Evolutionary conservation across 306 rosid genomes (phyloP).

Genomic region (Medicago arabica): DNA sequence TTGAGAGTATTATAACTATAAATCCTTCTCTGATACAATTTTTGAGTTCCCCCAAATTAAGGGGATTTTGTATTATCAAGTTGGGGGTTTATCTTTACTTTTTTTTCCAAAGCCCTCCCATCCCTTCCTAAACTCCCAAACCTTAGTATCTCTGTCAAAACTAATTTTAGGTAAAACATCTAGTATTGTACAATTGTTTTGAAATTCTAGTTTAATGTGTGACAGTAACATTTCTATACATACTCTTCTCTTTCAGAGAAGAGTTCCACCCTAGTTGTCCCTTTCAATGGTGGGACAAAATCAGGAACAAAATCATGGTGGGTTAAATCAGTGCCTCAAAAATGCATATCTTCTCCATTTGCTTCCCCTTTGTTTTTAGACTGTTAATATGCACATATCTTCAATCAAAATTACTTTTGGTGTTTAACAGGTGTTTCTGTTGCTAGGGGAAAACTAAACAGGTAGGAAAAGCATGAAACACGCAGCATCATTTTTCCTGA

Average conservation of each 20-base stretch:
- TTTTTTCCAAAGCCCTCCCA: too few species aligned
- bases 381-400: not conserved
- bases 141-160: not conserved
- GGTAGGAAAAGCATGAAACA: conserved; percentile 23
- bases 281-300: conserved; percentile 19
- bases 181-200: conserved; percentile 19
- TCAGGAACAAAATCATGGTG: not conserved
- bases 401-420: conserved; percentile 19
- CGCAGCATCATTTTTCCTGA: conserved; percentile 21
- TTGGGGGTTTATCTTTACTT: too few species aligned
- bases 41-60: too few species aligned
- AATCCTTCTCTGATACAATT: too few species aligned
- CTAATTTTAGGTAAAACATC: conserved; percentile 6
- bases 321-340: conserved; percentile 8
- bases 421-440: conserved; percentile 2
- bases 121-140: too few species aligned
- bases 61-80: too few species aligned
- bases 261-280: conserved; percentile 6
- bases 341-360: conserved; percentile 1
- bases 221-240: conserved; percentile 20
- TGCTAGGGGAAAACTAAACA: not conserved
- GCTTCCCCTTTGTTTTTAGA: conserved; percentile 1
- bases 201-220: conserved; percentile 25
- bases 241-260: conserved; percentile 21
- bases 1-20: too few species aligned